Conservation (phyloP, 2,329 filamentous ascomycete genomes). For the Venturia nashicola region DNA sequence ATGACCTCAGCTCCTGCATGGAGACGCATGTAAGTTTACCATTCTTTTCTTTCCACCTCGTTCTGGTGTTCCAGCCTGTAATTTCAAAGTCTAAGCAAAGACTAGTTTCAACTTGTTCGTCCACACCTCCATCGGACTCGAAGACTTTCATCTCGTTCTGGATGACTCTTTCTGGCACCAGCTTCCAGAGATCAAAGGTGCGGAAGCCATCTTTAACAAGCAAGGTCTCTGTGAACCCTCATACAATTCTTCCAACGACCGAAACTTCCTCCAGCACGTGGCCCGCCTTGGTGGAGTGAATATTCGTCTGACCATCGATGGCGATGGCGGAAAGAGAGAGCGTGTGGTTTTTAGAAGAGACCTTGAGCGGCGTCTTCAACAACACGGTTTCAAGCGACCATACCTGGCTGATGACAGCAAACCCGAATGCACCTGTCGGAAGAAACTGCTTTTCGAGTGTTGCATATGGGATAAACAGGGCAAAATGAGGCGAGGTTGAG, state of each 20-base stretch:
- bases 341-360: conserved; percentile 8
- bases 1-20: conserved; percentile 9
- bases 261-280: conserved; percentile 12
- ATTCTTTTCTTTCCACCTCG: not conserved
- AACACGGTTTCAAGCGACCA: conserved; percentile 8
- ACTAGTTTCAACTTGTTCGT: conserved; percentile 7
- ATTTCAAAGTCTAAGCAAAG: not conserved
- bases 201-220: conserved; percentile 7
- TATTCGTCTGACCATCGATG: conserved; percentile 11
- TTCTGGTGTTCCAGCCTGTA: not conserved
- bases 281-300: conserved; percentile 11
- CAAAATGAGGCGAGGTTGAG: conserved; percentile 2
- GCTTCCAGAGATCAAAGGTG: conserved; percentile 10
- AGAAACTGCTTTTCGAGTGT: conserved; percentile 12
- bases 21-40: conserved; percentile 8
- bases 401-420: conserved; percentile 10
- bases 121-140: conserved; percentile 5
- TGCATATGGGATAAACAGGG: conserved; percentile 11
- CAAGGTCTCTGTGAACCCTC: conserved; percentile 8
- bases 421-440: conserved; percentile 10
- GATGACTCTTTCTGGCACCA: conserved; percentile 12
- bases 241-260: not conserved
- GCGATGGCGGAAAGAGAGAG: conserved; percentile 6
- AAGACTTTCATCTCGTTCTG: conserved; percentile 12
- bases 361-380: conserved; percentile 9